These are phyloP conservation scores for Metschnikowia amazonensis DNA, from an alignment of 805 yeast genomes.

Conservation along the genomic window DNA sequence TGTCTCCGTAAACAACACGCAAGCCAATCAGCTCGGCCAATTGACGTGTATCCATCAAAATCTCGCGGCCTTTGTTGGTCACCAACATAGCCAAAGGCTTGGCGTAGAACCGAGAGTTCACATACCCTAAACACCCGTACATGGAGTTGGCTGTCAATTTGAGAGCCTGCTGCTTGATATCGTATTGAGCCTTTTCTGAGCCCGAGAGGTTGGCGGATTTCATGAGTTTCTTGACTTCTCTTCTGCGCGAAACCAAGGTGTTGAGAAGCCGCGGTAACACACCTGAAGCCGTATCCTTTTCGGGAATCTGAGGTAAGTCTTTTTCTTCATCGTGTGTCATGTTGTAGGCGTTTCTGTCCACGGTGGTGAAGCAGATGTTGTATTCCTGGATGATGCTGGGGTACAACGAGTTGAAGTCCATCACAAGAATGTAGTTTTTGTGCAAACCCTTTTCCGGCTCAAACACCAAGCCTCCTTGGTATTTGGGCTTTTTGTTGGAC, in stretches of 20 bases:
- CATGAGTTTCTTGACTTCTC: conserved; percentile 83
- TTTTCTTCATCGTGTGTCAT: conserved; percentile 48
- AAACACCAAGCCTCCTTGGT: conserved; percentile 90
- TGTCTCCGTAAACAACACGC: conserved; percentile 94
- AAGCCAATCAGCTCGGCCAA: conserved; percentile 82
- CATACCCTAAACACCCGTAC: conserved; percentile 97
- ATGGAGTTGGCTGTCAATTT: conserved; percentile 98
- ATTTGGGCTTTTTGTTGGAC: conserved; percentile 65
- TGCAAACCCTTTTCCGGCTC: conserved; percentile 96
- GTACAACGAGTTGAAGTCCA: conserved; percentile 97
- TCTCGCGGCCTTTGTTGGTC: conserved; percentile 93
- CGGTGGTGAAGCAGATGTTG: conserved; percentile 96
- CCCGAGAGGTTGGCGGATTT: conserved; percentile 66
- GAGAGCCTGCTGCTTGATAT: conserved; percentile 92
- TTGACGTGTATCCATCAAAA: conserved; percentile 86
- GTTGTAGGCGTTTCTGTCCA: conserved; percentile 57
- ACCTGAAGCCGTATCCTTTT: conserved; percentile 57
- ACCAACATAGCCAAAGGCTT: conserved; percentile 94
- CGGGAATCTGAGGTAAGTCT: conserved; percentile 66
- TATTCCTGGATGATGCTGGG: conserved; percentile 97
- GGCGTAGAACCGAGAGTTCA: conserved; percentile 89
- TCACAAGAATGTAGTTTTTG: conserved; percentile 81
- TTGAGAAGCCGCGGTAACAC: conserved; percentile 82
- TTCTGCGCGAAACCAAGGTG: conserved; percentile 83
- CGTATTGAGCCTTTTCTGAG: conserved; percentile 75